Evolutionary conservation across 768 basidiomycete genomes (phyloP).

Genomic region (Tulasnella sp.): DNA sequence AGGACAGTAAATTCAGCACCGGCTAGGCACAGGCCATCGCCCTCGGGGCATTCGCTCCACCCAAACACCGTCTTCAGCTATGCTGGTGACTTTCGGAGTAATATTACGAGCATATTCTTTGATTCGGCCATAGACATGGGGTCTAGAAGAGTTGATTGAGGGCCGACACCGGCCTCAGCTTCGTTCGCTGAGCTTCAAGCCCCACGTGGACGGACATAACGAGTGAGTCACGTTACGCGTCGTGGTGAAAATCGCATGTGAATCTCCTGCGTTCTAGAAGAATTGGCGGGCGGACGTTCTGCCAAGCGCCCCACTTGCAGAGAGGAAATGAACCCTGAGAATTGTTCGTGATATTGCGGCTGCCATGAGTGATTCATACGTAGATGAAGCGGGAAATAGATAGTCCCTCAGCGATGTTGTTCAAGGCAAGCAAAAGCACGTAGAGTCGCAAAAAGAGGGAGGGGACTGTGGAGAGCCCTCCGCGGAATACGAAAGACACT

Average conservation of each 20-base stretch:
- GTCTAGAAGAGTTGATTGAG: neutral
- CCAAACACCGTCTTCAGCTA: neutral
- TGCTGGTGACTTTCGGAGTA: neutral
- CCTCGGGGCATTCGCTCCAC: neutral
- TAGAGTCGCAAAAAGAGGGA: neutral
- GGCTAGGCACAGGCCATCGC: neutral
- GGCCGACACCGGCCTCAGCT: neutral
- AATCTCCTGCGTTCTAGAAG: neutral
- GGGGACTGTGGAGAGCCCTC: neutral
- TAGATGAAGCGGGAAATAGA: no score
- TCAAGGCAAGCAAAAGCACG: no score
- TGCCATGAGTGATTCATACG: no score
- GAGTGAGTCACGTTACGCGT: neutral
- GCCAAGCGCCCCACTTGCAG: neutral
- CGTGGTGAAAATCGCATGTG: neutral
- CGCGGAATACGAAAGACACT: no score
- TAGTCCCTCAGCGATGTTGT: no score
- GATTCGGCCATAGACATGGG: neutral
- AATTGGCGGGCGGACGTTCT: neutral
- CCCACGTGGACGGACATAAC: neutral
- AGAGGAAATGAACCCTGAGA: no score
- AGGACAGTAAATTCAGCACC: no score
- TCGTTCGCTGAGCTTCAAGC: neutral
- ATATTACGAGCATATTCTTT: neutral
- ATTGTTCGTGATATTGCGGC: no score